Evolutionary conservation across 2,329 filamentous ascomycete genomes (phyloP).

Genomic region (Paradendryphiella salina): DNA sequence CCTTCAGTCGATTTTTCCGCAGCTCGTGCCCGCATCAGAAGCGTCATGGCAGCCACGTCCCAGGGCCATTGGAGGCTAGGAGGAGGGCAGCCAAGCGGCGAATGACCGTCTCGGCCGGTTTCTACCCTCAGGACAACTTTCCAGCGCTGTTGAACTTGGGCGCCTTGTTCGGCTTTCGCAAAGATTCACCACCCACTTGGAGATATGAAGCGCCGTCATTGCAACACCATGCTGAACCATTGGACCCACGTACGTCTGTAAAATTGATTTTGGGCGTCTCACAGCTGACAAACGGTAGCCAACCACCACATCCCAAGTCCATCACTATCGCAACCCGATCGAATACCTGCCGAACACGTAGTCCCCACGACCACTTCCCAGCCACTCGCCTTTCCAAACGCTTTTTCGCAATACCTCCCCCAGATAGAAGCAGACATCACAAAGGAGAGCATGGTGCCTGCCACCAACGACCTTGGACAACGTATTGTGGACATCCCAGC

Average conservation of each 20-base stretch:
- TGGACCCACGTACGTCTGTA: slow-evolving; percentile 25
- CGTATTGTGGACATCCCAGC: not conserved
- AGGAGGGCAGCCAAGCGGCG: slow-evolving; percentile 59
- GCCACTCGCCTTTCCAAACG: slow-evolving; percentile 1
- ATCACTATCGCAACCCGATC: slow-evolving; percentile 1
- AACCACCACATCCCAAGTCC: not conserved
- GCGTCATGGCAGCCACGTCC: slow-evolving; percentile 63
- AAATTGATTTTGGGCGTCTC: not conserved
- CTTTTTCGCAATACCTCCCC: slow-evolving; percentile 4
- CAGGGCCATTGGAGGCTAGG: slow-evolving; percentile 65
- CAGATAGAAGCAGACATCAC: not conserved
- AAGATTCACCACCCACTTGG: slow-evolving; percentile 31
- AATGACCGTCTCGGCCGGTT: slow-evolving; percentile 54
- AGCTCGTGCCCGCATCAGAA: slow-evolving; percentile 51
- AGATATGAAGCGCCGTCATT: slow-evolving; percentile 44
- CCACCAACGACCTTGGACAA: not conserved
- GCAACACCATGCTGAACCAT: slow-evolving; percentile 13
- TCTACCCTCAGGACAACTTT: slow-evolving; percentile 37
- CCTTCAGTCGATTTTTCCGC: slow-evolving; percentile 57
- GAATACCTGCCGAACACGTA: not conserved
- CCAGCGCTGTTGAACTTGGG: slow-evolving; percentile 33
- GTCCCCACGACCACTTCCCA: not conserved
- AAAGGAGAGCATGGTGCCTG: not conserved
- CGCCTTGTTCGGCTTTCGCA: slow-evolving; percentile 35
- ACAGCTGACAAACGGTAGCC: slow-evolving; percentile 7